phyloP scores from a whole-genome alignment of 163 green algal genomes.

The Chloroidium sp. region DNA sequence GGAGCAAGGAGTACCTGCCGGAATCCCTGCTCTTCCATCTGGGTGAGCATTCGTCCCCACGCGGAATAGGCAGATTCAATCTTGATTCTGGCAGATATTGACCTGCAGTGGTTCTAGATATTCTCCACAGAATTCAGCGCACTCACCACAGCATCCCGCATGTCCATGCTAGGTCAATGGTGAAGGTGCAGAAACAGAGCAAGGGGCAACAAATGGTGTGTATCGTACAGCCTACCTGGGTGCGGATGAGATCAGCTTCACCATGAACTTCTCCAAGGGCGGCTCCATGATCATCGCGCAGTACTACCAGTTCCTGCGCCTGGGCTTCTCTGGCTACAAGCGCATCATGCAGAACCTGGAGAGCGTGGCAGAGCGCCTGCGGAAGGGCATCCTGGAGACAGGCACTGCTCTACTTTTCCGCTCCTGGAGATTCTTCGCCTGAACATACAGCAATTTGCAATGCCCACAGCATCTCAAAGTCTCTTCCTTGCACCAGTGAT shows the following conservation, averaged over 20 bases:
- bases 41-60: not conserved
- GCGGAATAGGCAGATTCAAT: too few relatives aligned
- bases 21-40: slow-evolving; percentile 38
- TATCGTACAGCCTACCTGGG: slow-evolving; percentile 17
- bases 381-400: not conserved
- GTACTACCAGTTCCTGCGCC: slow-evolving; percentile 38
- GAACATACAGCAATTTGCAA: too few relatives aligned
- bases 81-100: too few relatives aligned
- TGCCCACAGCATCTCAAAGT: too few relatives aligned
- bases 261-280: slow-evolving; percentile 60
- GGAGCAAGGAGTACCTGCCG: slow-evolving; percentile 33
- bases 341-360: slow-evolving; percentile 54
- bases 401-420: not conserved
- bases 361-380: slow-evolving; percentile 14
- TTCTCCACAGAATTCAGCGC: too few relatives aligned
- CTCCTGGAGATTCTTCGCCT: too few relatives aligned
- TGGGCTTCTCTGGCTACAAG: slow-evolving; percentile 43
- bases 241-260: slow-evolving; percentile 46
- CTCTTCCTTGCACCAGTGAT: too few relatives aligned
- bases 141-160: too few relatives aligned
- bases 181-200: too few relatives aligned
- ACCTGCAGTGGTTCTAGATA: too few relatives aligned
- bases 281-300: slow-evolving; percentile 39
- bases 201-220: not conserved
- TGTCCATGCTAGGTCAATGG: too few relatives aligned